These are phyloP conservation scores for Kodamaea fungicola DNA, from an alignment of 1,139 yeast species.

Conservation along the genomic window DNA sequence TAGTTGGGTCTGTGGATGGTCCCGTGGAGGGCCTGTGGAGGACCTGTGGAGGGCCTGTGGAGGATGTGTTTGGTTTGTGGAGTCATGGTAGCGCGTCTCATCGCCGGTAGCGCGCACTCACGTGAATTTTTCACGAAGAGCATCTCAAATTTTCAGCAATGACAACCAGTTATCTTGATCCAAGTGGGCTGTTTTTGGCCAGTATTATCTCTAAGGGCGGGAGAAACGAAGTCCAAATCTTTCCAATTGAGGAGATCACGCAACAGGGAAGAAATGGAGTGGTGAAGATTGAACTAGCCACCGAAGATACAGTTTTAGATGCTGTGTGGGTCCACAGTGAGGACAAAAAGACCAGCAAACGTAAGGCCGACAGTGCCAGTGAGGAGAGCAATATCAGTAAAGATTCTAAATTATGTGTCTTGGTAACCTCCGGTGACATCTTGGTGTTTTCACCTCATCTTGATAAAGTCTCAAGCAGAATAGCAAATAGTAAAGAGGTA, in stretches of 20 bases:
- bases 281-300: constrained; percentile 17
- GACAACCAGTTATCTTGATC: constrained; percentile 16
- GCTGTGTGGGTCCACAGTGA: constrained; percentile 22
- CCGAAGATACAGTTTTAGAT: constrained; percentile 22
- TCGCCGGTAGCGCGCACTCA: no score
- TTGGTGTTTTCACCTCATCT: constrained; percentile 40
- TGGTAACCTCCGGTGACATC: constrained; percentile 28
- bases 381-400: constrained; percentile 1
- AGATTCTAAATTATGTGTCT: constrained; percentile 1
- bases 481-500: constrained; percentile 22
- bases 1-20: no score
- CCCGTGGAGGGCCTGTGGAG: no score
- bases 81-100: no score
- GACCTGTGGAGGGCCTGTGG: no score
- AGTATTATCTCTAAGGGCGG: constrained; percentile 30
- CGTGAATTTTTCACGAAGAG: no score
- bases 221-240: constrained; percentile 35
- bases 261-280: constrained; percentile 1
- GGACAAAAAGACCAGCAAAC: constrained; percentile 12
- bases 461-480: constrained; percentile 31
- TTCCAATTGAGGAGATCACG: constrained; percentile 13
- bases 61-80: no score
- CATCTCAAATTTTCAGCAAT: constrained; percentile 5
- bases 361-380: constrained; percentile 6
- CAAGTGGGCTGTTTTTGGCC: constrained; percentile 23